These are phyloP conservation scores for Acanthamoeba castellanii DNA, from an alignment of 208 protist genomes.

Conservation along the genomic window DNA sequence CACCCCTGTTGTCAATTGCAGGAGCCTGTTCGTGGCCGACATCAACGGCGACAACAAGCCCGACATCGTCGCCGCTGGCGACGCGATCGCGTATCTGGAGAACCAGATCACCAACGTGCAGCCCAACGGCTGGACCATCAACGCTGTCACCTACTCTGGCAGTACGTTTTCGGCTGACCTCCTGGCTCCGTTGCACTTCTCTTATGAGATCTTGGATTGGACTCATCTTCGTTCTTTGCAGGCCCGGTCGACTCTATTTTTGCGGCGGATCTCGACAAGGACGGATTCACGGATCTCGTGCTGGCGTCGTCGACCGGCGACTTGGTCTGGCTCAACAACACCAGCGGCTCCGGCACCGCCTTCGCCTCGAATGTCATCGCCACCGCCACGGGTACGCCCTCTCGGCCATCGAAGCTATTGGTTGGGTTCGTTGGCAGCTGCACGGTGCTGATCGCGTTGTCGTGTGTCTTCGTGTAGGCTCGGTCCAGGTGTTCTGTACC, in stretches of 20 bases:
- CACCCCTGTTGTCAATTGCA: neutral
- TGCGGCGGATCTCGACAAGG: constrained; percentile 7
- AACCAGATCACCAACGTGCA: neutral
- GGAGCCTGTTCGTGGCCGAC: constrained; percentile 23
- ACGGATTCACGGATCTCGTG: neutral
- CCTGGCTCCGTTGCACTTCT: too few species aligned
- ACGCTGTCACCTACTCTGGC: neutral
- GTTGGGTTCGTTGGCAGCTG: neutral
- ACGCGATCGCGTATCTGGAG: neutral
- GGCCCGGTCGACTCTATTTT: neutral
- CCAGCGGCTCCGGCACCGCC: neutral
- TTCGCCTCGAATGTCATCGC: neutral
- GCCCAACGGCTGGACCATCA: neutral
- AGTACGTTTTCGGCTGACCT: neutral
- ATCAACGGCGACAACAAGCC: constrained; percentile 6
- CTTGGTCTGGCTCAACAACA: constrained; percentile 11
- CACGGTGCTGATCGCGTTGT: too few species aligned
- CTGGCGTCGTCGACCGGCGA: neutral
- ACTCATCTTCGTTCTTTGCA: neutral
- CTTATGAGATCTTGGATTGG: too few species aligned
- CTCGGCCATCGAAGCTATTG: too few species aligned
- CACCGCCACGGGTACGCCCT: neutral
- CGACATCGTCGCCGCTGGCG: neutral
- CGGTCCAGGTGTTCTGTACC: constrained; percentile 1
- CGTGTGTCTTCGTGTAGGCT: neutral